phyloP scores from a whole-genome alignment of 2,329 filamentous ascomycete genomes.

The Fusarium aywerte region DNA sequence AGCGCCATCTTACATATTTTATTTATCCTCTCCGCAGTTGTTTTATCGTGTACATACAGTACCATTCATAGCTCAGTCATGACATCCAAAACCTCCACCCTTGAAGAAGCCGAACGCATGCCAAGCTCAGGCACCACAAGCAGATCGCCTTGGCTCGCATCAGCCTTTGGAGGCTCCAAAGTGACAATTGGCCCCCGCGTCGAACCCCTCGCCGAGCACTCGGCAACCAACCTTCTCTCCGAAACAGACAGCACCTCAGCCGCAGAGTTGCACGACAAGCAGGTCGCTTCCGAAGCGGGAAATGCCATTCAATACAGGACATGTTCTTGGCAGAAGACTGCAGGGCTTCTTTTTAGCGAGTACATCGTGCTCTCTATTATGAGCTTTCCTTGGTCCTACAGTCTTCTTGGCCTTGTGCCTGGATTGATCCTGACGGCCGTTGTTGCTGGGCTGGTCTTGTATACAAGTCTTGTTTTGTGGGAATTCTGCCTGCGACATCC shows the following conservation, averaged over 20 bases:
- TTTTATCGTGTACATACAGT: neutral
- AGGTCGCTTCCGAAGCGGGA: conserved; percentile 79
- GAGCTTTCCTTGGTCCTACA: conserved; percentile 95
- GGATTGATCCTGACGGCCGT: conserved; percentile 83
- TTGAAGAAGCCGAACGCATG: conserved; percentile 19
- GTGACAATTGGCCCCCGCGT: conserved; percentile 64
- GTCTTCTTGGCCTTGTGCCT: conserved; percentile 84
- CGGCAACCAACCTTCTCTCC: conserved; percentile 45
- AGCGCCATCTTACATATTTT: neutral
- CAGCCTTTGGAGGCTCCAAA: conserved; percentile 52
- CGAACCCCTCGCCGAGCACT: conserved; percentile 56
- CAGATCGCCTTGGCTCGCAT: conserved; percentile 45
- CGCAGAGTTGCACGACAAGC: conserved; percentile 64
- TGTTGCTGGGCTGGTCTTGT: conserved; percentile 80
- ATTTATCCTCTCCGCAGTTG: neutral
- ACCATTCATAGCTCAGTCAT: conserved; percentile 11
- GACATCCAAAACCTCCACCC: conserved; percentile 1
- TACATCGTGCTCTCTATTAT: conserved; percentile 93
- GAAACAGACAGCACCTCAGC: conserved; percentile 56
- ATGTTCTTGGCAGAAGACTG: conserved; percentile 95
- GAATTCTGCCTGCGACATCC: conserved; percentile 90
- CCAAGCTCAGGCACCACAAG: conserved; percentile 16
- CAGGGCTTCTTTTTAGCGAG: conserved; percentile 88
- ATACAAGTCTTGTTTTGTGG: conserved; percentile 74
- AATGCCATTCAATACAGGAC: conserved; percentile 90